These are phyloP conservation scores for Monascus purpureus DNA, from an alignment of 495 filamentous ascomycete species.

Conservation along the genomic window DNA sequence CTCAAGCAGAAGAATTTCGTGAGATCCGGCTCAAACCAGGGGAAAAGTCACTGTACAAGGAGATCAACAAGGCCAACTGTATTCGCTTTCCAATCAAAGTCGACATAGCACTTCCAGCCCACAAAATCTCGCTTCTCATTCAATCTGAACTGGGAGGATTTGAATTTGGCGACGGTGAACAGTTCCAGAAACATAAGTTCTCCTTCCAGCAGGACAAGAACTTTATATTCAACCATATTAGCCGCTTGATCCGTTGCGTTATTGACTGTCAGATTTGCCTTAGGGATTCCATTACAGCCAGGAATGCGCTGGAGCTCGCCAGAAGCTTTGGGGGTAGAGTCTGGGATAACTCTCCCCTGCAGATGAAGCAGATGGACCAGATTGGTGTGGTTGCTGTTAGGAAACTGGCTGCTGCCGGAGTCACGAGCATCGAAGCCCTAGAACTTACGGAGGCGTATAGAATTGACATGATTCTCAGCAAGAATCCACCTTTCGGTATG, in stretches of 20 bases:
- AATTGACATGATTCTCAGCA: constrained; percentile 65
- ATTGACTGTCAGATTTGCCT: constrained; percentile 67
- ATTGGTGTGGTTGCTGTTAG: constrained; percentile 65
- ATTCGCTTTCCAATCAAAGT: constrained; percentile 73
- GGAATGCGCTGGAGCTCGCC: constrained; percentile 63
- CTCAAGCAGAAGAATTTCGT: constrained; percentile 64
- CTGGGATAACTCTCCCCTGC: constrained; percentile 76
- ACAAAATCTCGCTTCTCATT: constrained; percentile 80
- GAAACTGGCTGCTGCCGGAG: constrained; percentile 58
- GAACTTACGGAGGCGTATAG: constrained; percentile 48
- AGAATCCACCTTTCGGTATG: constrained; percentile 71
- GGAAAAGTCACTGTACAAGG: constrained; percentile 66
- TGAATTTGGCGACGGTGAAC: constrained; percentile 52
- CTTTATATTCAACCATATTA: constrained; percentile 58
- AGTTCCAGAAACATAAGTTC: constrained; percentile 43
- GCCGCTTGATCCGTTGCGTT: constrained; percentile 67
- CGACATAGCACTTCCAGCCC: constrained; percentile 51
- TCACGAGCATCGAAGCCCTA: constrained; percentile 59
- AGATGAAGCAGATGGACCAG: constrained; percentile 79
- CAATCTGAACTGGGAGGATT: constrained; percentile 68
- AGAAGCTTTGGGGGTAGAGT: constrained; percentile 64
- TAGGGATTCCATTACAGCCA: constrained; percentile 50
- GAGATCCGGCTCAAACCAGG: constrained; percentile 60
- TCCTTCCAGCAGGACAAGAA: constrained; percentile 56
- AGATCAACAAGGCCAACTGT: constrained; percentile 59